Evolutionary conservation across 495 filamentous ascomycete genomes (phyloP).

Genomic region (Xylaria venustula): DNA sequence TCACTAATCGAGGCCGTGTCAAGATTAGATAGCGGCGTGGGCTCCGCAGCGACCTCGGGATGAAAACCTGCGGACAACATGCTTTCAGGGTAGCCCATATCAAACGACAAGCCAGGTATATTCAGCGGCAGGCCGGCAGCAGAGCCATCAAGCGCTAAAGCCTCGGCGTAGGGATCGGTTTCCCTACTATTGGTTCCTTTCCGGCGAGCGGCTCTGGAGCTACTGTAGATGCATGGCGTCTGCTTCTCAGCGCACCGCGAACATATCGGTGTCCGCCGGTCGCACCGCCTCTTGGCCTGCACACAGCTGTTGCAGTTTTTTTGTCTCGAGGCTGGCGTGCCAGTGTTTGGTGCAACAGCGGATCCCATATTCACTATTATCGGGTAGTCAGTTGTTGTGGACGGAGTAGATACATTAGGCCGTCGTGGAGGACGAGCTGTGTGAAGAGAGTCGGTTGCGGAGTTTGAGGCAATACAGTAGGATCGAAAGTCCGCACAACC

Average conservation of each 20-base stretch:
- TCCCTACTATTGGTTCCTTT: not conserved
- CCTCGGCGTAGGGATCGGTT: not conserved
- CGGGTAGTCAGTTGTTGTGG: not conserved
- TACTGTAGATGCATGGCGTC: slow-evolving; percentile 25
- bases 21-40: not conserved
- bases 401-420: not conserved
- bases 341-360: not conserved
- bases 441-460: not conserved
- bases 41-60: not conserved
- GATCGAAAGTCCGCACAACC: slow-evolving; percentile 3
- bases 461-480: not conserved
- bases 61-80: slow-evolving; percentile 3
- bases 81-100: slow-evolving; percentile 6
- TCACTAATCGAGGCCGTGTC: not conserved
- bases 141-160: not conserved
- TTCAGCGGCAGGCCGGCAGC: slow-evolving; percentile 2
- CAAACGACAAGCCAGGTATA: slow-evolving; percentile 6
- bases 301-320: slow-evolving; percentile 36
- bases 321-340: slow-evolving; percentile 21
- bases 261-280: slow-evolving; percentile 29
- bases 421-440: not conserved
- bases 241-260: slow-evolving; percentile 31
- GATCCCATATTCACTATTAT: not conserved
- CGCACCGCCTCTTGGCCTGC: slow-evolving; percentile 30
- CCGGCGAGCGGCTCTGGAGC: not conserved